Evolutionary conservation across 2,329 filamentous ascomycete genomes (phyloP).

Genomic region (Chalaropsis thielavioides): DNA sequence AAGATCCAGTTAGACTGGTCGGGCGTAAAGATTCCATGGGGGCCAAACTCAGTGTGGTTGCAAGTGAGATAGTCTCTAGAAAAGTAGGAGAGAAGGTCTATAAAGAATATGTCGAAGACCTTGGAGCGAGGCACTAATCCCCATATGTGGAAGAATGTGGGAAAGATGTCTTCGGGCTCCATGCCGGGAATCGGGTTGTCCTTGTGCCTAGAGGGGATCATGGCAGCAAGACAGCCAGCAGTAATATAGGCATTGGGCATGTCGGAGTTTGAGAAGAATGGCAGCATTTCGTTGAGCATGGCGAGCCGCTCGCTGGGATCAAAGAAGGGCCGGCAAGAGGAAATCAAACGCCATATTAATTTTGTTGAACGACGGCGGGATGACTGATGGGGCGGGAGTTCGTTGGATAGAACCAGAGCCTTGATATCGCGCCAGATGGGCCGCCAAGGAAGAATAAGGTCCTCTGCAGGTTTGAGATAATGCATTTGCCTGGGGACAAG

Average conservation of each 20-base stretch:
- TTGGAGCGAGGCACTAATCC: constrained; percentile 83
- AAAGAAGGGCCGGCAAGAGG: constrained; percentile 84
- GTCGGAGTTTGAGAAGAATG: constrained; percentile 86
- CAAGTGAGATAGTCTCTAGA: constrained; percentile 70
- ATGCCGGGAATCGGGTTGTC: constrained; percentile 57
- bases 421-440: constrained; percentile 90
- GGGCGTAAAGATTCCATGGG: constrained; percentile 80
- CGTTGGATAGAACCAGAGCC: constrained; percentile 71
- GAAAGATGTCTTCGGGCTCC: constrained; percentile 77
- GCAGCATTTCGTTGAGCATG: constrained; percentile 67
- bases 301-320: constrained; percentile 72
- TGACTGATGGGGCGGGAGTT: constrained; percentile 53
- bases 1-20: constrained; percentile 90
- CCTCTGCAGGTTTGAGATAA: constrained; percentile 79
- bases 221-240: constrained; percentile 69
- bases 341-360: constrained; percentile 71
- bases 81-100: constrained; percentile 79
- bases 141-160: constrained; percentile 94
- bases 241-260: constrained; percentile 86
- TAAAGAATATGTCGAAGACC: constrained; percentile 68
- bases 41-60: constrained; percentile 61
- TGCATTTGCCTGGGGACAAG: constrained; percentile 32
- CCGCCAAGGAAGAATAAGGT: constrained; percentile 84
- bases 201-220: constrained; percentile 72
- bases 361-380: constrained; percentile 42